A percentile compares a stretch with the other conserved stretches of the same genome.
Conservation (phyloP, 805 yeast genomes). For the Starmerella gropengiesseri region DNA sequence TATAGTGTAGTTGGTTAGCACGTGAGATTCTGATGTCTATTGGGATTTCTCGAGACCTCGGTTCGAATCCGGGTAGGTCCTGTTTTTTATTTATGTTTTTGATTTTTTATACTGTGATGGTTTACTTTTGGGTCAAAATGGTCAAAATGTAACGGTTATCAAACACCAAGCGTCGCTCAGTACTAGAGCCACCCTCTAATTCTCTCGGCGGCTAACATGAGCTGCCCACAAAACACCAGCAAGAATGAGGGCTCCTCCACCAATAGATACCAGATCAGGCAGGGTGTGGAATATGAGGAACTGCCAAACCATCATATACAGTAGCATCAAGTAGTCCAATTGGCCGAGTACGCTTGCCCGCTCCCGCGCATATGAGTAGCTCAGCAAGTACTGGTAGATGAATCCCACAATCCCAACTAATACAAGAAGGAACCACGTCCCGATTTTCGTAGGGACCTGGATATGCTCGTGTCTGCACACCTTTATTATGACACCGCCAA, state of each 20-base stretch:
- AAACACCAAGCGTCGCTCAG: no score
- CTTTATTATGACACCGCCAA: constrained; percentile 29
- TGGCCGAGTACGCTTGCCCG: constrained; percentile 64
- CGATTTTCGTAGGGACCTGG: background rate
- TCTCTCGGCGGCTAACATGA: no score
- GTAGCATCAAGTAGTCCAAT: constrained; percentile 61
- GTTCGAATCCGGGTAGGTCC: constrained; percentile 24
- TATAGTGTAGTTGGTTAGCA: constrained; percentile 24
- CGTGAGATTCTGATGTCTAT: constrained; percentile 22
- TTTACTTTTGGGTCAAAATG: no score
- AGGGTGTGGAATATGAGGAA: constrained; percentile 54
- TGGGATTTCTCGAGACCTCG: constrained; percentile 23
- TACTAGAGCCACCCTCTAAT: no score
- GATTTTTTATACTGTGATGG: background rate
- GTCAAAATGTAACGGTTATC: no score
- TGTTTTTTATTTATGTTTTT: constrained; percentile 1
- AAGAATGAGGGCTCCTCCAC: constrained; percentile 60
- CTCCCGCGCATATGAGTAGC: constrained; percentile 74
- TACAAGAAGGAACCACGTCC: constrained; percentile 45
- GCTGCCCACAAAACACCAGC: constrained; percentile 19
- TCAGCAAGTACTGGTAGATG: constrained; percentile 62
- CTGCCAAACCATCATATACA: constrained; percentile 72
- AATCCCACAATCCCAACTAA: constrained; percentile 69
- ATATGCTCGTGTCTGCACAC: background rate
- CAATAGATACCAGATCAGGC: constrained; percentile 56